Evolutionary conservation across 2,329 filamentous ascomycete species (phyloP), one percentile per base, ranked within the genome.

Genomic region (Macrophomina pseudophaseolina): DNA sequence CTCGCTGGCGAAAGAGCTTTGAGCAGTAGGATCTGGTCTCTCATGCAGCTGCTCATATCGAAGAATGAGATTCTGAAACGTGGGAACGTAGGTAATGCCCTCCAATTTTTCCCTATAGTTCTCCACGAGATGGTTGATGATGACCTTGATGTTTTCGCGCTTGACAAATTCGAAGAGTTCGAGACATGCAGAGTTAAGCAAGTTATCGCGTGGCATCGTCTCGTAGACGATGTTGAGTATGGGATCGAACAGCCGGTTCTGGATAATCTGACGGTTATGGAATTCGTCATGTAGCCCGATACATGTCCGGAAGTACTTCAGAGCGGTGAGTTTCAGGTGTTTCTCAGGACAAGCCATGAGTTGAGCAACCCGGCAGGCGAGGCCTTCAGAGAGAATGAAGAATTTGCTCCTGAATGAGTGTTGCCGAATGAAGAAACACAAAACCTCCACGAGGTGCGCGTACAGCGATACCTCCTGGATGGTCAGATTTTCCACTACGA

Each of bases 141-240:
- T 83, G 14, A 91, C 88, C 76, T 93, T 96, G 73, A 78, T 77
- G 54, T 77, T 79, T 56, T 79, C 78, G 32, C 82, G 80, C 75
- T 90, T 93, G 73, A 98, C 91, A 74, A 90, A 93, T 73, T 97
- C 93, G 70, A 99, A 98, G 51, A 99, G 87, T 74, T 99, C 95
- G 9, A 98, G 84, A 72, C 93, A 97, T 8, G 94, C 94, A 0
- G 94, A 98, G 77, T 95, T 96, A 38, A 98, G 85, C 3, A 99
- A 84, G 72, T 97, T 98, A 78, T 99, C 94, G 49, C 93, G 88
- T 0, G 94, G 92, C 87, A 97, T 91, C 0, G 93, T 95, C 70
- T 91, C 88, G 65, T 91, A 86, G 40, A 98, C 86, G 44, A 97
- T 90, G 71, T 95, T 88, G 14, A 99, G 83, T 40, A 98, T 91